Evolutionary conservation across 2,329 filamentous ascomycete genomes (phyloP), one percentile per base, ranked within the genome.

Genomic region (Metarhizium brunneum): DNA sequence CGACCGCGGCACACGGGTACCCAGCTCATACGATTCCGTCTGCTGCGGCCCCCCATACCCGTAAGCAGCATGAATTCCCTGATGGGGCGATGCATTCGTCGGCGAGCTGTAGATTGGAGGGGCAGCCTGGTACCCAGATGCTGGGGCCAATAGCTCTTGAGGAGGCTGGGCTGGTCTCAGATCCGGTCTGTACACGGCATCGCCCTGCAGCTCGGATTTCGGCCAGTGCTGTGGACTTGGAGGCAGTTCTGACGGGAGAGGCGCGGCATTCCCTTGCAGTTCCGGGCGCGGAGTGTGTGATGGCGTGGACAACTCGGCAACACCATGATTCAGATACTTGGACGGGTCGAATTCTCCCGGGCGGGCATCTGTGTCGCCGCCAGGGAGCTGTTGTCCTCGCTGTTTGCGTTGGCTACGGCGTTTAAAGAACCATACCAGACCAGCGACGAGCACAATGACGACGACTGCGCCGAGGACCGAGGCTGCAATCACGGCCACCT

Each of bases 11-110:
- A 61, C 50, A 42, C 62, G 62, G 6, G 63, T 61, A 52, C 65
- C 64, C 53, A 69, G 50, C 52, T 73, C 68, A 50, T 69, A 69
- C 8, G 62, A 58, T 25, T 69, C 64, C 35, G 70, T 64, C 2
- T 70, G 71, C 3, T 71, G 71, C 1, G 71, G 64, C 50, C 72
- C 68, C 65, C 67, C 14, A 16, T 45, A 74, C 3, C 64, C 62
- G 18, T 49, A 18, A 10, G 25, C 25, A 25, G 25, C 25, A 4
- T 53, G 54, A 14, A 61, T 53, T 10, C 47, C 50, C 7, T 38
- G 42, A 4, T 58, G 59, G 5, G 56, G 58, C 18, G 47, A 56
- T 7, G n/a, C 42, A n/a, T 50, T 58, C 32, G 40, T 48, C 8
- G 53, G 49, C 5, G 53, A 29, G 36, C 60, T 60, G 35, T 61